Conservation (phyloP, 768 basidiomycete genomes). For the Hypsizygus marmoreus region DNA sequence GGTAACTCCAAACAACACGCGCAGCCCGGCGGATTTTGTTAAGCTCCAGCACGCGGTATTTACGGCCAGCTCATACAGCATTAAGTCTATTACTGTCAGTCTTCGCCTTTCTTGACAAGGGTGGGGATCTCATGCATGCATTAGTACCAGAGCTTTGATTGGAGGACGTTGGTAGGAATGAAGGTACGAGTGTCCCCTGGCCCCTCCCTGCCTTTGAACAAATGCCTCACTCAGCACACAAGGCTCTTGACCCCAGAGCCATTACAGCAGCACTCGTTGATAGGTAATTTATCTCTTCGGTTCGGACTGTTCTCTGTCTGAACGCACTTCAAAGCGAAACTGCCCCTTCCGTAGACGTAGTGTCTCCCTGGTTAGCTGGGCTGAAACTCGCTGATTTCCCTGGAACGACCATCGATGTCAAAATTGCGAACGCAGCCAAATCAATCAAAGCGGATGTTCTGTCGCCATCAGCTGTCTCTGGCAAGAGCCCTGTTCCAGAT, state of each 20-base stretch:
- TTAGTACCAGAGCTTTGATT: slow-evolving; percentile 82
- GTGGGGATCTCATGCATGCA: not conserved
- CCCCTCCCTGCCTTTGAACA: not conserved
- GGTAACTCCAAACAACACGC: slow-evolving; percentile 50
- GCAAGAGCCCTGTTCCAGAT: slow-evolving; percentile 41
- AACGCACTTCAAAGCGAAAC: slow-evolving; percentile 36
- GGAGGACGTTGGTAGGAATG: slow-evolving; percentile 75
- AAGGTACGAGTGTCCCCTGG: slow-evolving; percentile 42
- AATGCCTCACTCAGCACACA: slow-evolving; percentile 2
- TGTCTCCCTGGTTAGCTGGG: slow-evolving; percentile 72
- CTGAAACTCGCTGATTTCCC: slow-evolving; percentile 63
- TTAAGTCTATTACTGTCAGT: slow-evolving; percentile 61
- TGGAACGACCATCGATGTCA: slow-evolving; percentile 56
- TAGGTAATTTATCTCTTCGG: slow-evolving; percentile 43
- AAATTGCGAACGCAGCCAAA: slow-evolving; percentile 69
- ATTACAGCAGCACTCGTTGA: slow-evolving; percentile 66
- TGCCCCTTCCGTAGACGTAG: slow-evolving; percentile 39
- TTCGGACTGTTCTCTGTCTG: not conserved
- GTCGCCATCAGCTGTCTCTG: slow-evolving; percentile 56
- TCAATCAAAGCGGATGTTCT: slow-evolving; percentile 65
- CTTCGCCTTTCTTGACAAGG: not conserved
- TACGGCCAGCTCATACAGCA: slow-evolving; percentile 56
- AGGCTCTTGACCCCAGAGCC: slow-evolving; percentile 59
- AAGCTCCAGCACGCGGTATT: slow-evolving; percentile 61
- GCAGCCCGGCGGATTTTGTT: slow-evolving; percentile 61